Evolutionary conservation across 164 flowering plant species (phyloP).

Genomic region (Amborella trichopoda): DNA sequence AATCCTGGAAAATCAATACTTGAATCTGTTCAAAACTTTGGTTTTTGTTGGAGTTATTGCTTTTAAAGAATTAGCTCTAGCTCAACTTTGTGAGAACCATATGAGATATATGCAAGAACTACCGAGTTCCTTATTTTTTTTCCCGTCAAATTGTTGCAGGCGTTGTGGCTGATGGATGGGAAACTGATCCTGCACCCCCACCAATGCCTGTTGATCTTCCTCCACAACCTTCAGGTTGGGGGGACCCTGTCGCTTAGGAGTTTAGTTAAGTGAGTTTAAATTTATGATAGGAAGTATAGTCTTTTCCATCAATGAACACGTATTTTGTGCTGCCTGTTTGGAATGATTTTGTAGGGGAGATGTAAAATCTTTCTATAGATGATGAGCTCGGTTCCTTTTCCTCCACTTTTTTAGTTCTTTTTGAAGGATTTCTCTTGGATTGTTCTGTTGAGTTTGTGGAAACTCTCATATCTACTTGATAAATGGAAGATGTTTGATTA

Average conservation of each 20-base stretch:
- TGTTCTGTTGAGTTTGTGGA: too few species aligned
- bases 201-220: constrained; percentile 1
- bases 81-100: background rate
- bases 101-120: background rate
- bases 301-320: too few species aligned
- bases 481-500: too few species aligned
- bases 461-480: too few species aligned
- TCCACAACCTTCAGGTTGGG: constrained; percentile 5
- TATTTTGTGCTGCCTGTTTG: too few species aligned
- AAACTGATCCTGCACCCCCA: constrained; percentile 14
- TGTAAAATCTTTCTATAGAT: too few species aligned
- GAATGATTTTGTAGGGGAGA: too few species aligned
- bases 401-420: too few species aligned
- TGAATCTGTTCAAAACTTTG: background rate
- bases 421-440: too few species aligned
- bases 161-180: constrained; percentile 19
- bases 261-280: too few species aligned
- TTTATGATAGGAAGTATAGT: too few species aligned
- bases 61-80: background rate
- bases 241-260: background rate
- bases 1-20: background rate
- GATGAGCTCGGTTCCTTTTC: too few species aligned
- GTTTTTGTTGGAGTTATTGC: background rate
- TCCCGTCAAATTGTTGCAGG: constrained; percentile 2
- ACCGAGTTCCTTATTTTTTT: background rate